A percentile compares a stretch with the other conserved stretches of the same genome.
phyloP scores from a whole-genome alignment of 2,329 filamentous ascomycete species.

The Rosellinia necatrix region DNA sequence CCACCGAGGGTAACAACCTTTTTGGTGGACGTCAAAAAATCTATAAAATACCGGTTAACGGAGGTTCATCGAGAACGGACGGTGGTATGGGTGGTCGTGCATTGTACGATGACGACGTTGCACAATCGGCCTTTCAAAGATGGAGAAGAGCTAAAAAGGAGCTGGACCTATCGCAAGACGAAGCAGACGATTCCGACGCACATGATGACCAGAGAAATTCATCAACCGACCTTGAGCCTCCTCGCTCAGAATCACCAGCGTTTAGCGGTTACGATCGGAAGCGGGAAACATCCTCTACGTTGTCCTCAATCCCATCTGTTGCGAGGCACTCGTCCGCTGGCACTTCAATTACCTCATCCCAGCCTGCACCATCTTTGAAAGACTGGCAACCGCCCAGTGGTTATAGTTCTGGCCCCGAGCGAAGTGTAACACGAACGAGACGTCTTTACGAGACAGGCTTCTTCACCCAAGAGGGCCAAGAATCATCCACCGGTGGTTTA shows the following conservation, averaged over 20 bases:
- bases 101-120: slow-evolving; percentile 86
- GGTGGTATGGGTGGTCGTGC: slow-evolving; percentile 66
- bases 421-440: slow-evolving; percentile 70
- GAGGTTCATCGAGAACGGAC: slow-evolving; percentile 48
- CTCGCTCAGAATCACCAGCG: slow-evolving; percentile 59
- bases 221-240: slow-evolving; percentile 32
- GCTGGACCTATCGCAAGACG: slow-evolving; percentile 49
- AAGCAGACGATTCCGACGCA: slow-evolving; percentile 44
- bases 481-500: slow-evolving; percentile 76
- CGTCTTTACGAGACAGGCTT: slow-evolving; percentile 80
- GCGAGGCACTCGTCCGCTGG: slow-evolving; percentile 83
- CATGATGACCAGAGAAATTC: slow-evolving; percentile 44
- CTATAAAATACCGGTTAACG: slow-evolving; percentile 74
- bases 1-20: slow-evolving; percentile 85
- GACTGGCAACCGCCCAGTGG: slow-evolving; percentile 52
- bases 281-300: slow-evolving; percentile 85
- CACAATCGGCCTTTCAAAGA: slow-evolving; percentile 81
- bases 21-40: slow-evolving; percentile 97
- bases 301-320: slow-evolving; percentile 69
- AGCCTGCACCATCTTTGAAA: slow-evolving; percentile 58
- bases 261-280: slow-evolving; percentile 72
- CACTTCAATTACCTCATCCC: slow-evolving; percentile 79
- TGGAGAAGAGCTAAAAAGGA: slow-evolving; percentile 66
- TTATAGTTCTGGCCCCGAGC: slow-evolving; percentile 57
- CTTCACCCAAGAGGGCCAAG: slow-evolving; percentile 76